Conservation (phyloP, 1,284 basidiomycete genomes). For the Leccinum griseonigrum region DNA sequence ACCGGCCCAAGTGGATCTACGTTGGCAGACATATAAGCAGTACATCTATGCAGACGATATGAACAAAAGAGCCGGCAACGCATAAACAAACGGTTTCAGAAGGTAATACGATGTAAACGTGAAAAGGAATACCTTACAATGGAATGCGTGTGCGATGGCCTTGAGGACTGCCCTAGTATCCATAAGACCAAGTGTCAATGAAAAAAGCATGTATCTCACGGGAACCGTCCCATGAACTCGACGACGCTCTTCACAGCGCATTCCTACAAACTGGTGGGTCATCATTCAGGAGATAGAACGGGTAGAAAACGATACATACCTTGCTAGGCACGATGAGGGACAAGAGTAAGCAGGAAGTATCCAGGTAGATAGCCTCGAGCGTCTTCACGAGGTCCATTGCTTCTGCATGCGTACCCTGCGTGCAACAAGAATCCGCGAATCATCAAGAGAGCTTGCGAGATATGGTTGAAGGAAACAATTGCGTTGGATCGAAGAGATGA, state of each 20-base stretch:
- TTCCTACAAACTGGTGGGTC: conserved; percentile 40
- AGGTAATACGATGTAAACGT: neutral
- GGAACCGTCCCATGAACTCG: conserved; percentile 66
- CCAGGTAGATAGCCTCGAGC: conserved; percentile 83
- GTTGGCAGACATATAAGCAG: conserved; percentile 6
- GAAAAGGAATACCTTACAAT: conserved; percentile 45
- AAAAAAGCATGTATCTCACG: conserved; percentile 72
- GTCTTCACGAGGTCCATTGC: conserved; percentile 35
- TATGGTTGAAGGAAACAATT: conserved; percentile 75
- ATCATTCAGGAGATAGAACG: neutral
- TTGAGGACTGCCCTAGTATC: conserved; percentile 84
- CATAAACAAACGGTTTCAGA: neutral
- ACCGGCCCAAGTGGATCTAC: conserved; percentile 86
- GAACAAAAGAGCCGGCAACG: neutral
- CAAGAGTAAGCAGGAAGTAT: conserved; percentile 72
- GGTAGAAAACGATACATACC: conserved; percentile 38
- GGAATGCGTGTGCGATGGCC: conserved; percentile 64
- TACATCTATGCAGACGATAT: conserved; percentile 8
- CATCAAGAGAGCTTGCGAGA: conserved; percentile 37
- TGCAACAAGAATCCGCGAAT: conserved; percentile 26
- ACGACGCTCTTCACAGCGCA: conserved; percentile 67
- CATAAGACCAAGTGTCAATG: conserved; percentile 92
- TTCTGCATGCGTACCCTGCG: conserved; percentile 21
- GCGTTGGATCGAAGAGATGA: conserved; percentile 64
- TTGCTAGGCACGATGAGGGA: conserved; percentile 66